Base-by-base conservation (phyloP, 371 early-diverging fungal species). In the Mortierella sp. region DNA sequence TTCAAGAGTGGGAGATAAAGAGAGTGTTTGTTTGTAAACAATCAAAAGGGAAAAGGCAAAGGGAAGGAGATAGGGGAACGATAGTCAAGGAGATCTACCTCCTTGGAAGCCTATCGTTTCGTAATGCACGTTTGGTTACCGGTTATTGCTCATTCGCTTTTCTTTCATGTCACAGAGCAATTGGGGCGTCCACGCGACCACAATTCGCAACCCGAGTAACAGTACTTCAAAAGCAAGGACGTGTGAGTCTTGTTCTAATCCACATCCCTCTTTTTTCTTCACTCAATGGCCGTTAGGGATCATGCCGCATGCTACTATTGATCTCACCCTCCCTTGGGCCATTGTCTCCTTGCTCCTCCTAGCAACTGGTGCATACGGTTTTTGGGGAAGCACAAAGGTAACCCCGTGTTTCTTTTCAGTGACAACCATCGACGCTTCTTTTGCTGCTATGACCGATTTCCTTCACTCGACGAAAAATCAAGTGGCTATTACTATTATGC, bases 261-360 rank as follows among this genome's bases (percentile, higher is more conserved):
- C 31, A 8, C 41, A 14, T 48, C 41, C 37, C 48, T 19, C 13
- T 31, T 9, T 2, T 37, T 64, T 13, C n/a, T 19, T 16, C 53
- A 4, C 4, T 29, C 19, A 11, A 43, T 41, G 26, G 24, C 43
- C 22, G 16, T 24, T 68, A 82, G 82, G 82, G 78, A 82, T 82
- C 65, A 82, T 82, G 78, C 82, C 82, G 8, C 82, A 82, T 41
- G 82, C 82, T 16, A 78, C 77, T 26, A 47, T 68, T 22, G 82
- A 82, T 45, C 48, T 82, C 24, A 61, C 74, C 24, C 44, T 82
- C 22, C 82, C 82, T 14, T 81, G 82, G 82, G 82, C 76, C 19
- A 64, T 81, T 52, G 72, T 82, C 44, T 77, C 72, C 24, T 41
- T 81, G 11, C 74, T 82, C 26, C 64, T 82, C 3, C 19, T 77